These are phyloP conservation scores for Cicer bijugum DNA, from an alignment of 306 rosid genomes.

Conservation along the genomic window DNA sequence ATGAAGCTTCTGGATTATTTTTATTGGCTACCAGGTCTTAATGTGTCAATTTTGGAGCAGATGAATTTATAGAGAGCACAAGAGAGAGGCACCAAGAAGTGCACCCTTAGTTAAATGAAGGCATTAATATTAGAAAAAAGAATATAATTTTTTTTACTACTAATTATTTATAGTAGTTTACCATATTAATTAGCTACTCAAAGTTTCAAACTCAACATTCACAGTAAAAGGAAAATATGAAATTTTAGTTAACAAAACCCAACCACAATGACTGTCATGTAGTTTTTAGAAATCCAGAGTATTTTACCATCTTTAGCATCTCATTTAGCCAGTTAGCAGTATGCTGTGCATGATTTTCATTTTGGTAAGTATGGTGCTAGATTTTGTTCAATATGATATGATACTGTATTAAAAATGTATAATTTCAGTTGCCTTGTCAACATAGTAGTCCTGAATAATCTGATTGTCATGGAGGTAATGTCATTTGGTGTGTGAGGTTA, in stretches of 20 bases:
- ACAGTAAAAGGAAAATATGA: constrained; percentile 13
- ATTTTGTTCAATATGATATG: constrained; percentile 24
- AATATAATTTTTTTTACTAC: neutral
- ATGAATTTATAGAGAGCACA: neutral
- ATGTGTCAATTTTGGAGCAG: neutral
- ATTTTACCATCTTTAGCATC: constrained; percentile 15
- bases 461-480: constrained; percentile 34
- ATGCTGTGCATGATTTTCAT: constrained; percentile 13
- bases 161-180: neutral
- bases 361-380: constrained; percentile 3
- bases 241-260: constrained; percentile 8
- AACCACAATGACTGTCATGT: neutral
- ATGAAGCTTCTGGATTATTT: constrained; percentile 23
- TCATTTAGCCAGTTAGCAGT: constrained; percentile 29
- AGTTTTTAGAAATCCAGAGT: neutral
- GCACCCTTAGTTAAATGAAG: neutral
- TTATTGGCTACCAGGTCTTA: constrained; percentile 14
- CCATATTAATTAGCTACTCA: constrained; percentile 8
- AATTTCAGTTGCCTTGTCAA: constrained; percentile 16
- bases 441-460: constrained; percentile 21
- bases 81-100: constrained; percentile 5
- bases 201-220: neutral
- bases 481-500: constrained; percentile 10
- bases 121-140: neutral
- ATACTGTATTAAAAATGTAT: neutral